Evolutionary conservation across 2,329 filamentous ascomycete genomes (phyloP), one percentile per base, ranked within the genome.

Genomic region (Trichoderma citrinoviride): DNA sequence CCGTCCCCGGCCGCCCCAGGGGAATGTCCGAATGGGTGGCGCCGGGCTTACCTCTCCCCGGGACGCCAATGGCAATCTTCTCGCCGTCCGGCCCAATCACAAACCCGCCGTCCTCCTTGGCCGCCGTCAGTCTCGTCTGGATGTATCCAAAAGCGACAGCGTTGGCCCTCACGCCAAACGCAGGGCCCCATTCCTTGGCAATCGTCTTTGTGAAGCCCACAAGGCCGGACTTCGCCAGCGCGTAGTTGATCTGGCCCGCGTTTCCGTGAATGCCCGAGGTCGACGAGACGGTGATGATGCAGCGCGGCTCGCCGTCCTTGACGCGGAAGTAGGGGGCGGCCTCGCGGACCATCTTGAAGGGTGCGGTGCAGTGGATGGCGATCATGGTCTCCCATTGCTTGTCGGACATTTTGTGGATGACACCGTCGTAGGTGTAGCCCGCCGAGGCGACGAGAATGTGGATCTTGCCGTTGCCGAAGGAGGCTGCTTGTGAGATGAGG

Each of bases 391-490:
- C 90, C 91, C 91, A 96, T 82, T 96, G 92, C 80, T 91, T 91
- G 81, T 96, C 91, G 17, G 88, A 90, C 82, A 92, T 94, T 83
- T 95, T 96, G 82, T 96, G 91, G 70, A 96, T 92, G 44, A 96
- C 92, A 7, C 90, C 93, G 76, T 97, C 93, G 91, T 92, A 96
- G 0, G 93, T 96, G 78, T 92, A 96, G 47, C 92, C 92, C 0
- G 92, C 93, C 75, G 96, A 96, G 78, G 96, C 96, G 66, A 96
- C 90, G 64, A 96, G 89, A 74, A 95, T 90, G 77, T 96, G 90
- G 68, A 97, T 93, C 82, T 96, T 96, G 73, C 92, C 92, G 68
- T 84, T 81, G 65, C 93, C 93, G 73, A 96, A 96, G 54, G 88
- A 89, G 1, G 91, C 92, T 0, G 92, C 84, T 73, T 87, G 86